Conservation (phyloP, 805 yeast genomes). For the Blastobotrys muscicola region DNA sequence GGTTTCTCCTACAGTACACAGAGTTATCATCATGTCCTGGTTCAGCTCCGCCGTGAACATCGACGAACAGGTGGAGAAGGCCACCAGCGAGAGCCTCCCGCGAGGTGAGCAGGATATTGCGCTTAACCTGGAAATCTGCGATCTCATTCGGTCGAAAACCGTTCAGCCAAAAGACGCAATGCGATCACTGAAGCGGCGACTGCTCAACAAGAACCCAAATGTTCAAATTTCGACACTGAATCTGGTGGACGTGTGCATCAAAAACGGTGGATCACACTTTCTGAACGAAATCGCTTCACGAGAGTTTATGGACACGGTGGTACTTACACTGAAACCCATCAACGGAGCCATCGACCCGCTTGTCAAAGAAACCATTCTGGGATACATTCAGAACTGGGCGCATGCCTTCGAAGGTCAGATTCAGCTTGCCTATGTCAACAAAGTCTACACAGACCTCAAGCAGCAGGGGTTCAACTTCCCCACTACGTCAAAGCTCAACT, state of each 20-base stretch:
- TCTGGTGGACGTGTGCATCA: constrained; percentile 76
- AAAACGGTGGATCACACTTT: constrained; percentile 87
- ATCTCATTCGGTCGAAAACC: constrained; percentile 71
- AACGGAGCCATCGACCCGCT: constrained; percentile 34
- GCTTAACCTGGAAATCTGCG: constrained; percentile 76
- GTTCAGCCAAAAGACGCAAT: constrained; percentile 74
- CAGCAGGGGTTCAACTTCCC: constrained; percentile 63
- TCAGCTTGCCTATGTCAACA: constrained; percentile 55
- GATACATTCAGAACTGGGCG: constrained; percentile 69
- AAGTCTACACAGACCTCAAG: constrained; percentile 49
- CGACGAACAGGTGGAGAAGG: constrained; percentile 58
- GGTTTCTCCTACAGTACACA: no score
- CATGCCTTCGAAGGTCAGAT: constrained; percentile 58
- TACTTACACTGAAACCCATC: constrained; percentile 31
- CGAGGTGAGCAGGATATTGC: constrained; percentile 74
- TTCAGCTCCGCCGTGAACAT: constrained; percentile 30
- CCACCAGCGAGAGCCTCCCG: constrained; percentile 86
- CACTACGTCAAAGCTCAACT: constrained; percentile 29
- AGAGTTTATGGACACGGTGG: constrained; percentile 77
- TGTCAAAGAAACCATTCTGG: constrained; percentile 53
- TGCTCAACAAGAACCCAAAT: constrained; percentile 69
- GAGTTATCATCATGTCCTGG: constrained; percentile 34
- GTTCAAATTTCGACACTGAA: constrained; percentile 66
- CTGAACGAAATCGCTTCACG: constrained; percentile 67
- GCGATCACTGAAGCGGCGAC: constrained; percentile 70